These are phyloP conservation scores for Copromyces sp. DNA, from an alignment of 495 filamentous ascomycete species.

Conservation along the genomic window DNA sequence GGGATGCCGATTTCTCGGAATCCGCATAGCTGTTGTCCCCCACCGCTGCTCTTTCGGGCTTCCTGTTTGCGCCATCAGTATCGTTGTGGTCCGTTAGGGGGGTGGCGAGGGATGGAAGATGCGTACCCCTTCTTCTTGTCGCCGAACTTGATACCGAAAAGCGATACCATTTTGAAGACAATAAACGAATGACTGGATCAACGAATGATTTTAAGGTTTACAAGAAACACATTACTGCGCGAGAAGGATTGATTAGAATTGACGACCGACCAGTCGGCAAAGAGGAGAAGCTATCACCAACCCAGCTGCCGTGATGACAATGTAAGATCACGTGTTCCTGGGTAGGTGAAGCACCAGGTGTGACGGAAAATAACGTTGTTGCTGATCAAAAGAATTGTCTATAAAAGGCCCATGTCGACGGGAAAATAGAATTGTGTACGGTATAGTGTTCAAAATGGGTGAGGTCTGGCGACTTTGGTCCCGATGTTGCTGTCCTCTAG, in stretches of 20 bases:
- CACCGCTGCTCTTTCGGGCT: conserved; percentile 19
- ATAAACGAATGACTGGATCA: background rate
- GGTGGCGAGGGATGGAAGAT: conserved; percentile 16
- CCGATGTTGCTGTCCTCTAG: background rate
- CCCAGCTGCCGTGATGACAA: background rate
- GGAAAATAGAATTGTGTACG: background rate
- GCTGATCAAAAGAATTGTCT: background rate
- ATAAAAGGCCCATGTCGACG: background rate
- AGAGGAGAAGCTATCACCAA: background rate
- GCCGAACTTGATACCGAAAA: conserved; percentile 39
- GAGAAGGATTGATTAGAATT: background rate
- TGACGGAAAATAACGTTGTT: background rate
- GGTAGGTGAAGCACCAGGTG: background rate
- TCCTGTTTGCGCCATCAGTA: conserved; percentile 21
- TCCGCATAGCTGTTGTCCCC: conserved; percentile 20
- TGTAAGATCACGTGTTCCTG: background rate
- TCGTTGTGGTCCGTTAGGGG: conserved; percentile 1
- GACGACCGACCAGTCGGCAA: conserved; percentile 1
- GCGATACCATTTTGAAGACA: conserved; percentile 34
- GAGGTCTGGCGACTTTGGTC: background rate
- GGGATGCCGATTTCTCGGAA: conserved; percentile 22
- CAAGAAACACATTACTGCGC: conserved; percentile 11
- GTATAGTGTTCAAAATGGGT: background rate
- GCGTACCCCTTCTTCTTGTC: conserved; percentile 34
- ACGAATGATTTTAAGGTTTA: conserved; percentile 7